phyloP scores from a whole-genome alignment of 345 rosid species.

The Bretschneidera sinensis region DNA sequence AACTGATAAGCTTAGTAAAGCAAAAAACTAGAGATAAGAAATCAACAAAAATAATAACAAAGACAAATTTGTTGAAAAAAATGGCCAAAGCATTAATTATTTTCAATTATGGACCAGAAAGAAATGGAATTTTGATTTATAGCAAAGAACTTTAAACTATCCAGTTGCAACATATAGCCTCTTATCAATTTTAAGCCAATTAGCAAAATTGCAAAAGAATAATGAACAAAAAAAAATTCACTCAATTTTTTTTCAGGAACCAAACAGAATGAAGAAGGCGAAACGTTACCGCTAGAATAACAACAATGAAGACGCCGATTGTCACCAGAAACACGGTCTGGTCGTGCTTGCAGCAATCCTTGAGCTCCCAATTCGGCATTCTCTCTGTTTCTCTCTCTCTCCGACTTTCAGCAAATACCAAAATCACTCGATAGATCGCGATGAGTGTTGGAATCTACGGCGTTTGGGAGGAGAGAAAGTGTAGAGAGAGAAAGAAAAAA shows the following conservation, averaged over 20 bases:
- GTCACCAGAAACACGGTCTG: conserved; percentile 58
- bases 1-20: no score
- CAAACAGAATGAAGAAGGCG: conserved; percentile 9
- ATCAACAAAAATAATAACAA: neutral
- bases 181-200: neutral
- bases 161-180: neutral
- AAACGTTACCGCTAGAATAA: conserved; percentile 67
- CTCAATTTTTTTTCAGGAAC: conserved; percentile 6
- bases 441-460: no score
- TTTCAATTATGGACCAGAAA: neutral
- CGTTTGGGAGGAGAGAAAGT: no score
- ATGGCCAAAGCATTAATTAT: no score
- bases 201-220: neutral
- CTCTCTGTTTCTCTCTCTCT: neutral
- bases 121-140: neutral
- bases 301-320: conserved; percentile 79
- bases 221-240: neutral
- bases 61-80: neutral
- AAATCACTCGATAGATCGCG: no score
- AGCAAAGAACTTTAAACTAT: no score
- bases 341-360: conserved; percentile 66
- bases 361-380: conserved; percentile 83
- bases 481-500: no score
- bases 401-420: neutral
- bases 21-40: no score